Evolutionary conservation across 257 asterid genomes (phyloP).

Genomic region (Jacaranda mimosifolia): DNA sequence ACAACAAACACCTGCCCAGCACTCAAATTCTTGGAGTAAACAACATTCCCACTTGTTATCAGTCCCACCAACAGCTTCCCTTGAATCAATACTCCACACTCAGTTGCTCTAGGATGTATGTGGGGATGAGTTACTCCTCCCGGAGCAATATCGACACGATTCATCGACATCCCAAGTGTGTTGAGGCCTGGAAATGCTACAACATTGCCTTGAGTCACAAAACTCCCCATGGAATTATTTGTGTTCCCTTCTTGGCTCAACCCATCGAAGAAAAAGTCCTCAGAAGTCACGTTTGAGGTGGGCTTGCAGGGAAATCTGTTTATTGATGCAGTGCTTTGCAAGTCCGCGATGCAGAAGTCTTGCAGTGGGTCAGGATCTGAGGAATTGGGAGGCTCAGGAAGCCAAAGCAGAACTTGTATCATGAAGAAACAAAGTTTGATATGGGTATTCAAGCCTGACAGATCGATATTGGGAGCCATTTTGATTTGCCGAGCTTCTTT

Average conservation of each 20-base stretch:
- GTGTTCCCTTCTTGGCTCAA: constrained; percentile 48
- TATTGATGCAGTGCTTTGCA: constrained; percentile 5
- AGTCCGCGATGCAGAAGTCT: constrained; percentile 59
- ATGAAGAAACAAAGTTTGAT: background rate
- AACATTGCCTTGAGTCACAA: constrained; percentile 38
- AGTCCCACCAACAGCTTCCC: constrained; percentile 56
- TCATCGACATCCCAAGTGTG: constrained; percentile 62
- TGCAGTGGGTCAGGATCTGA: constrained; percentile 62
- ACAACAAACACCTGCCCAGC: constrained; percentile 59
- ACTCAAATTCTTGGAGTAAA: constrained; percentile 47
- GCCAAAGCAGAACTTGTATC: background rate
- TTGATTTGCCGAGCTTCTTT: too few relatives aligned
- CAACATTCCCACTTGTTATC: constrained; percentile 42
- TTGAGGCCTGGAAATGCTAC: constrained; percentile 59
- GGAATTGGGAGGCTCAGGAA: constrained; percentile 39
- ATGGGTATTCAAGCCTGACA: background rate
- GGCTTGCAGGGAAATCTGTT: constrained; percentile 66
- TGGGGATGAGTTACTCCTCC: constrained; percentile 64
- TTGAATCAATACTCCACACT: constrained; percentile 43
- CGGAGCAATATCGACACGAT: constrained; percentile 50
- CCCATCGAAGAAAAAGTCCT: constrained; percentile 64
- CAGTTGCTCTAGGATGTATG: constrained; percentile 58
- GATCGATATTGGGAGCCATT: background rate
- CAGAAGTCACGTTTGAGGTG: constrained; percentile 41
- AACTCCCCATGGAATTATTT: constrained; percentile 28